These are phyloP conservation scores for Scenedesmus sp. DNA, from an alignment of 163 green algal genomes.

Conservation along the genomic window DNA sequence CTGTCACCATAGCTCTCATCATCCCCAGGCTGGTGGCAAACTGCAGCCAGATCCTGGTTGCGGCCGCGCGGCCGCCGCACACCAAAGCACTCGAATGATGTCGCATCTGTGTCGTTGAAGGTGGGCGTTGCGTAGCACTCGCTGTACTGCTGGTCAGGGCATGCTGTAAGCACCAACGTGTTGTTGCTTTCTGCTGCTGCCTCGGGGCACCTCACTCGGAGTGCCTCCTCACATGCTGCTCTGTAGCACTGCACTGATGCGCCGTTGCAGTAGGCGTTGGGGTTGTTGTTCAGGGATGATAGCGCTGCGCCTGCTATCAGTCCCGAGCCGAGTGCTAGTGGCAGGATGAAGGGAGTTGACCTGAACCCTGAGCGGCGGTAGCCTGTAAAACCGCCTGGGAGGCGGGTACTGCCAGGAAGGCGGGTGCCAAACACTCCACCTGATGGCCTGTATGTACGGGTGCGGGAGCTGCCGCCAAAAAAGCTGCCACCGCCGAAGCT, in stretches of 20 bases:
- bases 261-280: conserved; percentile 13
- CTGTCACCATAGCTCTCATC: background rate
- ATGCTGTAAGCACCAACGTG: background rate
- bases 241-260: conserved; percentile 1
- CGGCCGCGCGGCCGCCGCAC: background rate
- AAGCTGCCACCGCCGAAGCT: background rate
- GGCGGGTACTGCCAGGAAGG: background rate
- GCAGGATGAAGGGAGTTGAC: conserved; percentile 15
- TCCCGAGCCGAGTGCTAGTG: background rate
- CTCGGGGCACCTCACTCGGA: background rate
- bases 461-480: background rate
- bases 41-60: background rate
- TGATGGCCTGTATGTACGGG: background rate
- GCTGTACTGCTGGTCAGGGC: background rate
- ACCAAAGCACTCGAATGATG: conserved; percentile 21
- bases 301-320: background rate
- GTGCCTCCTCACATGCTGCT: conserved; percentile 2
- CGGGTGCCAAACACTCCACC: background rate
- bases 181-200: conserved; percentile 15
- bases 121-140: conserved; percentile 8
- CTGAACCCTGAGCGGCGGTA: conserved; percentile 17
- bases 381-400: background rate
- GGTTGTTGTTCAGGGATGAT: background rate
- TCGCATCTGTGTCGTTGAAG: background rate
- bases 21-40: conserved; percentile 13